A percentile compares a stretch with the other conserved stretches of the same genome.
phyloP scores from a whole-genome alignment of 768 basidiomycete genomes.

The Kwoniella shandongensis region DNA sequence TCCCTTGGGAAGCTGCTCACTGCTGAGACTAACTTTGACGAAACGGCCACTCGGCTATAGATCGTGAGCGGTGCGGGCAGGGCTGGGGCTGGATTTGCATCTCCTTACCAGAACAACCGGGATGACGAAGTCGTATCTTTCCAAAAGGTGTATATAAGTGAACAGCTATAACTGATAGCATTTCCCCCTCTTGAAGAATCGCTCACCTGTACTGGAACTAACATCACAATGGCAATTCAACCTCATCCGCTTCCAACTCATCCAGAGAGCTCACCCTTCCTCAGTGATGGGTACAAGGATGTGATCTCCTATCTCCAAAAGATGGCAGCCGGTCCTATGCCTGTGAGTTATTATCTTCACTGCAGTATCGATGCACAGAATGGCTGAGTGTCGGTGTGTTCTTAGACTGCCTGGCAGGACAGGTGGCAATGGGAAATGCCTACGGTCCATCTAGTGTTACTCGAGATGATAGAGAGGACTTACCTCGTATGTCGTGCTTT shows the following conservation, averaged over 20 bases:
- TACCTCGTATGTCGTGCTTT: constrained; percentile 19
- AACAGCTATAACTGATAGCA: too few species aligned
- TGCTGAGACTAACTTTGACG: too few species aligned
- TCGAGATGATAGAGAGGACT: constrained; percentile 5
- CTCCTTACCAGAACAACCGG: too few species aligned
- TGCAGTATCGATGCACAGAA: too few species aligned
- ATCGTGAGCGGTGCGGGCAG: too few species aligned
- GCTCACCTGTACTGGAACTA: too few species aligned
- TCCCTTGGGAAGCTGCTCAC: too few species aligned
- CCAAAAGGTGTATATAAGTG: too few species aligned
- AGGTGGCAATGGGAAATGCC: constrained; percentile 19
- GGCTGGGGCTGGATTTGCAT: too few species aligned
- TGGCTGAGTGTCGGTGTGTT: background rate
- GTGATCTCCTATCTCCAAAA: background rate
- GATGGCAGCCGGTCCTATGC: constrained; percentile 1
- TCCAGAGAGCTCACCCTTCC: background rate
- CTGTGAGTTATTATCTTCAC: background rate
- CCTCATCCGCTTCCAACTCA: background rate
- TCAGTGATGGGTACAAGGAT: background rate
- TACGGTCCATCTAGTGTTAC: constrained; percentile 11
- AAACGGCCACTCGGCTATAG: too few species aligned
- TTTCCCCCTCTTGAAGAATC: too few species aligned
- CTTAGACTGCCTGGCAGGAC: background rate
- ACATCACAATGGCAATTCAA: background rate
- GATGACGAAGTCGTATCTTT: too few species aligned